Conservation (phyloP, 306 rosid genomes). For the Quercus rubra region DNA sequence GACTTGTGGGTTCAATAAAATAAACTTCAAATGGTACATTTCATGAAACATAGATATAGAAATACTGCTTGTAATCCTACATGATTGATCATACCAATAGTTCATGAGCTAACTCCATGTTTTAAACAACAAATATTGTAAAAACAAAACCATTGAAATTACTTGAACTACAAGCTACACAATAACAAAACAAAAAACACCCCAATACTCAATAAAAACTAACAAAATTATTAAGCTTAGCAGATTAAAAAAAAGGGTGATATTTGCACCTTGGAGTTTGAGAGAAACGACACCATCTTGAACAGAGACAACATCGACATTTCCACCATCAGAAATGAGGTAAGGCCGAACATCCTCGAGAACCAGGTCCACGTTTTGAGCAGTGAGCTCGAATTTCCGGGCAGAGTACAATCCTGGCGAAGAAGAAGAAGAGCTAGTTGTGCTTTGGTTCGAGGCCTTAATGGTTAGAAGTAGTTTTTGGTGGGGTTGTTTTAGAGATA, state of each 20-base stretch:
- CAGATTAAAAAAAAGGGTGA: too few species aligned
- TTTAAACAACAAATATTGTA: neutral
- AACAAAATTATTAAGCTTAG: neutral
- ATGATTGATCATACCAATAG: neutral
- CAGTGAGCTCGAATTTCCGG: slow-evolving; percentile 63
- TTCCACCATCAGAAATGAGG: slow-evolving; percentile 89
- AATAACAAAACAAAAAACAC: neutral
- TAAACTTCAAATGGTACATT: neutral
- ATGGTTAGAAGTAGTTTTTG: slow-evolving; percentile 18
- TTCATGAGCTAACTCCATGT: neutral
- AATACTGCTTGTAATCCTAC: neutral
- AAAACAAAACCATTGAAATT: neutral
- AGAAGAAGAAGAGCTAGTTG: slow-evolving; percentile 4
- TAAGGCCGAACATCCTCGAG: slow-evolving; percentile 94
- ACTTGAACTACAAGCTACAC: neutral
- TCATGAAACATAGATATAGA: neutral
- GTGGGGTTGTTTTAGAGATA: neutral
- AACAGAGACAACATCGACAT: slow-evolving; percentile 87
- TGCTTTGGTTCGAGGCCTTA: slow-evolving; percentile 37
- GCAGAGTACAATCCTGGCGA: slow-evolving; percentile 84
- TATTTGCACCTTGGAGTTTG: slow-evolving; percentile 57
- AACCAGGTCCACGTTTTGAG: slow-evolving; percentile 73
- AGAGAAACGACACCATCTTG: slow-evolving; percentile 81
- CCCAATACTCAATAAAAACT: neutral
- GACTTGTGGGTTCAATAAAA: neutral